Evolutionary conservation across 108 stramenopile species (phyloP).

Genomic region (Discostella stelligeroides): DNA sequence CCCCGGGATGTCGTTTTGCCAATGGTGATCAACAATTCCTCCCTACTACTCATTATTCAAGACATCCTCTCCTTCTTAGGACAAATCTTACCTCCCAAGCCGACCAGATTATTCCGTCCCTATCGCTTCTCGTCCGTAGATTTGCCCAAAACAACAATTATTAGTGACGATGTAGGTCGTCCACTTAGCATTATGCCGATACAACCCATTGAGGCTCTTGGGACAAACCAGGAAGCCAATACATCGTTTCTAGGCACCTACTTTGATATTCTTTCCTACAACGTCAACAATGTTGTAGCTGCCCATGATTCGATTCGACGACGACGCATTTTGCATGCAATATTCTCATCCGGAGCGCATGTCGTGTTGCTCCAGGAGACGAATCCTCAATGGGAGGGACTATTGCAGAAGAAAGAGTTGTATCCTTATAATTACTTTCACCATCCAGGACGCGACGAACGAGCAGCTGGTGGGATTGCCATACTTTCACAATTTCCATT

Average conservation of each 20-base stretch:
- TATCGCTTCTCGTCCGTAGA: constrained; percentile 35
- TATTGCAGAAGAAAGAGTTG: constrained; percentile 18
- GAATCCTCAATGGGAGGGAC: constrained; percentile 36
- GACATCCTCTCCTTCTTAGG: constrained; percentile 6
- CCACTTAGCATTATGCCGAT: not conserved
- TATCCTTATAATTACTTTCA: constrained; percentile 31
- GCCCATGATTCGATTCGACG: constrained; percentile 7
- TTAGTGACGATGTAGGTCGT: too few species aligned
- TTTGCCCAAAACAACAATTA: constrained; percentile 8
- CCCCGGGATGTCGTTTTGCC: too few species aligned
- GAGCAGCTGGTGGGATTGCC: constrained; percentile 41
- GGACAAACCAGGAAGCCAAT: not conserved
- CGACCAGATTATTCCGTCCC: constrained; percentile 14
- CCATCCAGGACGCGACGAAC: constrained; percentile 32
- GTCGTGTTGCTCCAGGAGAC: constrained; percentile 48
- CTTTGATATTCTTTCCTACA: constrained; percentile 46
- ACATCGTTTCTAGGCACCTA: not conserved
- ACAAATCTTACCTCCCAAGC: constrained; percentile 19
- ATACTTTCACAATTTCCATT: constrained; percentile 43
- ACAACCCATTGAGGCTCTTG: not conserved
- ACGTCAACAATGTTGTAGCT: constrained; percentile 31
- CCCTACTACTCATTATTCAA: not conserved
- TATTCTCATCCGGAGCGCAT: constrained; percentile 43
- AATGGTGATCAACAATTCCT: too few species aligned
- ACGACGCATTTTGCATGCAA: constrained; percentile 31